Percentiles rank a stretch among this genome's conserved stretches.
Conservation (phyloP, 768 basidiomycete species). For the Psilocybe subaeruginosa region DNA sequence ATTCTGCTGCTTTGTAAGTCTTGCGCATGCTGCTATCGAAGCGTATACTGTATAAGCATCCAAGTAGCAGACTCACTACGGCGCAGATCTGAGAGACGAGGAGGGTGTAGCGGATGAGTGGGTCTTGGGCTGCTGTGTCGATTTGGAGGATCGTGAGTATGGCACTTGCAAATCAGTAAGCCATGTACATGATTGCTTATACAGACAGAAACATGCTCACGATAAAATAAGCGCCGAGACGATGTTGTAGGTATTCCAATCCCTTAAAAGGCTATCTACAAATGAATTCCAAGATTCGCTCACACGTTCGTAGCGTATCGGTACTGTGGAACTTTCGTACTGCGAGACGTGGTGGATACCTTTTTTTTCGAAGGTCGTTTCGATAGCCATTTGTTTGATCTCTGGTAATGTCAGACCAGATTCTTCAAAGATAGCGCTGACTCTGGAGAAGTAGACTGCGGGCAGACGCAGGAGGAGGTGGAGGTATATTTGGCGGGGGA, state of each 20-base stretch:
- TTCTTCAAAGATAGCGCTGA: conserved; percentile 68
- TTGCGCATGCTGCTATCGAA: conserved; percentile 60
- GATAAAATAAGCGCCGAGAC: conserved; percentile 28
- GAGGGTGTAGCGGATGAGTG: conserved; percentile 55
- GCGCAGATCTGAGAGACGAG: conserved; percentile 60
- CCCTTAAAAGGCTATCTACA: conserved; percentile 27
- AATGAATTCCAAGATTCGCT: conserved; percentile 24
- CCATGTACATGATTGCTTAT: too few species aligned
- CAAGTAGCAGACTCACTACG: conserved; percentile 59
- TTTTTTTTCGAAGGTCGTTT: conserved; percentile 13
- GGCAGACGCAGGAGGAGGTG: conserved; percentile 60
- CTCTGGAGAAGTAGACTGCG: conserved; percentile 68
- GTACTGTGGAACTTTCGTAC: neutral
- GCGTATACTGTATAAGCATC: conserved; percentile 62
- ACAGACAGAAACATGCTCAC: conserved; percentile 12
- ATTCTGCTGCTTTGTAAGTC: conserved; percentile 61
- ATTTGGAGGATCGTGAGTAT: conserved; percentile 36
- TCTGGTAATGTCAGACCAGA: conserved; percentile 66
- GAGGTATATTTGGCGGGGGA: conserved; percentile 36
- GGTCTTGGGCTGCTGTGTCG: conserved; percentile 46
- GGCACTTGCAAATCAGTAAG: conserved; percentile 20
- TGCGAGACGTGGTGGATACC: neutral
- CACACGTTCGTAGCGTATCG: conserved; percentile 19
- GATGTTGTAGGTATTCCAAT: conserved; percentile 32
- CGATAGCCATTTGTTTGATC: conserved; percentile 39